Evolutionary conservation across 1,284 basidiomycete species (phyloP).

Genomic region (Somion occarium): DNA sequence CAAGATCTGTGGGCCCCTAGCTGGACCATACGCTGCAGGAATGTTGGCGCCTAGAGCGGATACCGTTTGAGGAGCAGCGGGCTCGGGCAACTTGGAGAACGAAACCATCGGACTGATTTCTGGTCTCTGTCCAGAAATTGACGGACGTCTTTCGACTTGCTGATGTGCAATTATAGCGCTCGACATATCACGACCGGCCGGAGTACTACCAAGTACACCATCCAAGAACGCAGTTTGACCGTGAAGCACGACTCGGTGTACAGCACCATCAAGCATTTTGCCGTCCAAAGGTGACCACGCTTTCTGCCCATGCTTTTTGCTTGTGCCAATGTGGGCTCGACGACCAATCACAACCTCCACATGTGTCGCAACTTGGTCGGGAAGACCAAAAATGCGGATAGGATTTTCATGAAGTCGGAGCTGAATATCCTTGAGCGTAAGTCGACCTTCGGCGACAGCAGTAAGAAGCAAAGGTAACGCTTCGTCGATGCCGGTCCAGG

Average conservation of each 20-base stretch:
- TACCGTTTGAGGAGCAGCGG: neutral
- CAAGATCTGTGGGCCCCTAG: constrained; percentile 37
- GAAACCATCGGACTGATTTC: constrained; percentile 14
- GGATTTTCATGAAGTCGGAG: constrained; percentile 88
- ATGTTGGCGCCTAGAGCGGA: neutral
- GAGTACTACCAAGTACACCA: constrained; percentile 65
- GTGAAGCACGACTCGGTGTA: constrained; percentile 91
- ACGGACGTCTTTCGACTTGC: constrained; percentile 25
- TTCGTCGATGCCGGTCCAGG: constrained; percentile 85
- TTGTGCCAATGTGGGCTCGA: constrained; percentile 52
- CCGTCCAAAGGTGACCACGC: constrained; percentile 87
- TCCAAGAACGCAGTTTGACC: constrained; percentile 93
- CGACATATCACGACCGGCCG: constrained; percentile 82
- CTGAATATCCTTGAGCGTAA: constrained; percentile 84
- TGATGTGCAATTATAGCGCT: constrained; percentile 54
- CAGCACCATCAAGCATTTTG: constrained; percentile 62
- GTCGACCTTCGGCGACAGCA: constrained; percentile 76
- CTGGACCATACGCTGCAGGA: constrained; percentile 25
- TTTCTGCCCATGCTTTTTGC: constrained; percentile 22
- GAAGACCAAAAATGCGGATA: constrained; percentile 85
- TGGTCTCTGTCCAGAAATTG: constrained; percentile 20
- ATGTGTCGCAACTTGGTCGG: constrained; percentile 82
- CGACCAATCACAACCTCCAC: constrained; percentile 93
- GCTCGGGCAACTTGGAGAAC: constrained; percentile 12
- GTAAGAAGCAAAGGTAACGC: constrained; percentile 85